phyloP scores from a whole-genome alignment of 805 yeast species.

The Nakazawaea ambrosiae region DNA sequence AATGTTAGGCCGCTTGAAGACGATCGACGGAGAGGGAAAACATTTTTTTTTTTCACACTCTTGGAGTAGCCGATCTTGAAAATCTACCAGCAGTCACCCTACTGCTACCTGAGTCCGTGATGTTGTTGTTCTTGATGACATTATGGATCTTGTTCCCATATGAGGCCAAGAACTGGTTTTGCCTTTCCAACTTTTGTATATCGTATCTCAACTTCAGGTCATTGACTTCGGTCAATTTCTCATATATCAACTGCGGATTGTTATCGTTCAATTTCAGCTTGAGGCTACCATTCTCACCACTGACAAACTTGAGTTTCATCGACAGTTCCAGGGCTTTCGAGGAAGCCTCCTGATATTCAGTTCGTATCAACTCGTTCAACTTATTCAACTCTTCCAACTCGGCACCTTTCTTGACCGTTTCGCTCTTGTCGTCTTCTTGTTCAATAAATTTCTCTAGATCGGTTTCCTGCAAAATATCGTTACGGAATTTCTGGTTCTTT shows the following conservation, averaged over 20 bases:
- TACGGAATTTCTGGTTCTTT: slow-evolving; percentile 11
- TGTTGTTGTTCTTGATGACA: slow-evolving; percentile 18
- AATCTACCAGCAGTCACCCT: slow-evolving; percentile 6
- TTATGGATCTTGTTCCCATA: slow-evolving; percentile 18
- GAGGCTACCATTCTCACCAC: slow-evolving; percentile 21
- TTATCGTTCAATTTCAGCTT: slow-evolving; percentile 15
- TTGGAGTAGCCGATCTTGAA: slow-evolving; percentile 10
- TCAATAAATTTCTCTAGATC: neutral
- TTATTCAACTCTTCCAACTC: slow-evolving; percentile 13
- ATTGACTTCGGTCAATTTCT: neutral
- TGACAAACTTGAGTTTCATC: slow-evolving; percentile 25
- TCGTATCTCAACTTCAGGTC: slow-evolving; percentile 3
- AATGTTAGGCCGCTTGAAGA: too few species aligned
- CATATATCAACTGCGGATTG: slow-evolving; percentile 1
- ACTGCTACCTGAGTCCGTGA: neutral
- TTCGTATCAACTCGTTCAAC: slow-evolving; percentile 27
- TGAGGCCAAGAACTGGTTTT: slow-evolving; percentile 19
- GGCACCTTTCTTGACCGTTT: slow-evolving; percentile 12
- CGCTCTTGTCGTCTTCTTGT: slow-evolving; percentile 3
- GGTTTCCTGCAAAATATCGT: slow-evolving; percentile 9
- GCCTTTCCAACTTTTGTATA: slow-evolving; percentile 9
- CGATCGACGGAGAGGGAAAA: too few species aligned
- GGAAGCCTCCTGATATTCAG: slow-evolving; percentile 37
- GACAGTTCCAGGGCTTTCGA: slow-evolving; percentile 36
- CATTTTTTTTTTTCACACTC: slow-evolving; percentile 5